phyloP scores from a whole-genome alignment of 345 rosid species.

The Laguncularia racemosa region DNA sequence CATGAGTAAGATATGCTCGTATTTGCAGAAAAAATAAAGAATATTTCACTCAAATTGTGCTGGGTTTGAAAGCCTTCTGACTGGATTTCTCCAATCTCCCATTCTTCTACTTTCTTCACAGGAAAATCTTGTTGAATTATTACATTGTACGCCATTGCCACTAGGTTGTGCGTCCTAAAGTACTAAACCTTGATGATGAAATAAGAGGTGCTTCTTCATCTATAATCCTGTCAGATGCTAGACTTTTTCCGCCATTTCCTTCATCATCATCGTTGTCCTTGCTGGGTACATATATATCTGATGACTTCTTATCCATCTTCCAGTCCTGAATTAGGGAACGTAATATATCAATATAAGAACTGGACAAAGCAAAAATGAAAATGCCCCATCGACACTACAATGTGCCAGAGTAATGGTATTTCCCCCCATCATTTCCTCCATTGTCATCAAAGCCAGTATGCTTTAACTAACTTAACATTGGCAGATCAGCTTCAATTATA shows the following conservation, averaged over 20 bases:
- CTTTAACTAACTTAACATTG: no score
- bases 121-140: conserved; percentile 1
- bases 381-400: no score
- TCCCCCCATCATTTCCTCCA: no score
- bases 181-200: conserved; percentile 52
- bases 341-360: no score
- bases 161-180: conserved; percentile 61
- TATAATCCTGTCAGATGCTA: conserved; percentile 26
- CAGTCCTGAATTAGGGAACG: conserved; percentile 43
- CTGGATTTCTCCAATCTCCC: background rate
- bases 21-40: no score
- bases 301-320: conserved; percentile 88
- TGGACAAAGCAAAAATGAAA: no score
- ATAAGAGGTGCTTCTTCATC: conserved; percentile 87
- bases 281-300: conserved; percentile 55
- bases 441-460: no score
- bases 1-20: no score
- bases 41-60: no score
- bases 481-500: no score
- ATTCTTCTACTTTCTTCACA: background rate
- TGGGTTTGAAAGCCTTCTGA: background rate
- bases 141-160: conserved; percentile 32
- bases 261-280: conserved; percentile 27
- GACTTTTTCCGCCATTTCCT: conserved; percentile 24
- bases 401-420: no score